Conservation (phyloP, 164 flowering plant genomes). For the Aristolochia contorta region DNA sequence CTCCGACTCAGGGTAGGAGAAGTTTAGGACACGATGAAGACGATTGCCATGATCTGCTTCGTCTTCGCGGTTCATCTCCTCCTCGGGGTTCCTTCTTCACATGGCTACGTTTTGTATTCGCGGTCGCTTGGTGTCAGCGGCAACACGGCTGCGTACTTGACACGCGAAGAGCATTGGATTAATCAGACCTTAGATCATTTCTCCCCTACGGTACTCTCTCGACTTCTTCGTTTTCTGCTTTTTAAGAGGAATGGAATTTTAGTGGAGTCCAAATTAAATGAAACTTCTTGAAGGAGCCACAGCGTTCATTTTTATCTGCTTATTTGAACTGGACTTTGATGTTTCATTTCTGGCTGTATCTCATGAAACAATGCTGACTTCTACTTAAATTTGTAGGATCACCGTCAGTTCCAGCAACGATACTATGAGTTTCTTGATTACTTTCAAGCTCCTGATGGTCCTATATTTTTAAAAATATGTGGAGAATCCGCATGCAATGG, state of each 20-base stretch:
- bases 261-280: background rate
- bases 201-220: constrained; percentile 49
- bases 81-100: background rate
- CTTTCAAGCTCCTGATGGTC: constrained; percentile 70
- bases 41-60: background rate
- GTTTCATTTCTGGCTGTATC: background rate
- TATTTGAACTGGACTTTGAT: background rate
- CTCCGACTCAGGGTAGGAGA: no score
- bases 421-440: constrained; percentile 80
- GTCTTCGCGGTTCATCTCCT: background rate
- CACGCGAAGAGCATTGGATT: constrained; percentile 64
- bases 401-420: constrained; percentile 61
- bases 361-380: no score
- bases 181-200: constrained; percentile 90
- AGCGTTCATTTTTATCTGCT: background rate
- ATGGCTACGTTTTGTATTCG: constrained; percentile 15
- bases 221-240: constrained; percentile 8
- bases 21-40: no score
- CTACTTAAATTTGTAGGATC: constrained; percentile 46
- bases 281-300: background rate
- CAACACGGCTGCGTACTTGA: constrained; percentile 29
- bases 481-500: constrained; percentile 86
- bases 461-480: constrained; percentile 72
- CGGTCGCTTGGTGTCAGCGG: constrained; percentile 6
- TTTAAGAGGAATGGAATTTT: background rate